phyloP scores from a whole-genome alignment of 2,329 filamentous ascomycete genomes.

The Talaromyces sp. region DNA sequence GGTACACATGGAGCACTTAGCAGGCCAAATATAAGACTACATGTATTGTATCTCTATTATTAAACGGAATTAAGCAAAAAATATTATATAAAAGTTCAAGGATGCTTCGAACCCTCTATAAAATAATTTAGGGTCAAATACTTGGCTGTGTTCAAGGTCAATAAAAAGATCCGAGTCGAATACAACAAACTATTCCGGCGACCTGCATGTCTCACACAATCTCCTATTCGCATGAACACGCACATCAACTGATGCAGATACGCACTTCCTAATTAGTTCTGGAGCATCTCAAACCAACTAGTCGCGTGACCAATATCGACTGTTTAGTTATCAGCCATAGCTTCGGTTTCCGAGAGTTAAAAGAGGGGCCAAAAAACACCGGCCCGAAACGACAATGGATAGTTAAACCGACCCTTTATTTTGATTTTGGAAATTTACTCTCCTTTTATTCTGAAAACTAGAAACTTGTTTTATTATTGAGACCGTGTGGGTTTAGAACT shows the following conservation, averaged over 20 bases:
- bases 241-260: not conserved
- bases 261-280: not conserved
- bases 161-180: not conserved
- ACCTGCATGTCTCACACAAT: not conserved
- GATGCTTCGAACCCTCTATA: too few relatives aligned
- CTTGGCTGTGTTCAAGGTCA: not conserved
- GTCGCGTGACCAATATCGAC: not conserved
- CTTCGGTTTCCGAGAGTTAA: not conserved
- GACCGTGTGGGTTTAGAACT: too few relatives aligned
- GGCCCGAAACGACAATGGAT: not conserved
- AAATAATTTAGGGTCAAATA: not conserved
- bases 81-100: too few relatives aligned
- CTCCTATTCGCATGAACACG: not conserved
- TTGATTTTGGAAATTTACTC: not conserved
- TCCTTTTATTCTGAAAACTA: not conserved
- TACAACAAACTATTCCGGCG: not conserved
- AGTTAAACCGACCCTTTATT: not conserved
- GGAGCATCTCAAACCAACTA: not conserved
- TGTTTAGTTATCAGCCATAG: not conserved
- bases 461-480: too few relatives aligned
- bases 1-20: too few relatives aligned
- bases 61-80: too few relatives aligned
- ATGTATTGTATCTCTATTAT: too few relatives aligned
- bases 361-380: not conserved
- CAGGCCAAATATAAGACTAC: not conserved